Base-by-base conservation (phyloP, 2,329 filamentous ascomycete species). In the Hymenoscyphus fraxineus region DNA sequence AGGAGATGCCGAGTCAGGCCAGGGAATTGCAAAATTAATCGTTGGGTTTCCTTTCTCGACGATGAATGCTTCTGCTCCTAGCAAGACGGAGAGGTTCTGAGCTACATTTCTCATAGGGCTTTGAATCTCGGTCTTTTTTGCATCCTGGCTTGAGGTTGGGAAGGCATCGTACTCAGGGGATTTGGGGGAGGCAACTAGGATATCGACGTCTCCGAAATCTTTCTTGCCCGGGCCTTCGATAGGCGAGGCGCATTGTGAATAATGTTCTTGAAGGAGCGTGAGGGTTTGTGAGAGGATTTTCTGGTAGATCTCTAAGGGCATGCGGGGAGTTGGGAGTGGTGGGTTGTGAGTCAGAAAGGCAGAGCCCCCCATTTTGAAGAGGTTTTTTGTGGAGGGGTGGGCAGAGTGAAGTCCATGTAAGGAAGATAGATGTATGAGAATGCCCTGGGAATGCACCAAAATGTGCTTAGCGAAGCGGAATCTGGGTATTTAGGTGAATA, bases 121-220 rank as follows among this genome's bases (percentile, higher is more conserved):
- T 71, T 63, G 62, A 73, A 69, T 22, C 70, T 59, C 39, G 51
- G 47, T 6, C 19, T 57, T 27, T 40, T 47, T 0, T 13, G 4
- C 1, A 12, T 7, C 15, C 6, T 3, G 27, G 10, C 7, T 6
- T 40, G 27, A 7, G 5, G 1, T 12, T 27, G 19, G 5, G 32
- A 61, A 61, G 6, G 51, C 40, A 44, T 70, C 58, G 47, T 67
- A 70, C 0, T 58, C 22, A 0, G 63, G 13, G 22, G 57, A 15
- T 4, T 66, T 61, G 32, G 77, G 76, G 39, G 74, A 73, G 0
- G 79, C 77, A 1, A 91, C 81, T 1, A 92, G 75, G 65, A 93
- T 80, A 75, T 95, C 91, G 44, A 96, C 78, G 68, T 95, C 92
- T 22, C 91, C 92, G 71, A 86, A 83, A 69, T 87, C 84, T 0